Evolutionary conservation across 495 filamentous ascomycete genomes (phyloP).

Genomic region (Neurospora terricola): DNA sequence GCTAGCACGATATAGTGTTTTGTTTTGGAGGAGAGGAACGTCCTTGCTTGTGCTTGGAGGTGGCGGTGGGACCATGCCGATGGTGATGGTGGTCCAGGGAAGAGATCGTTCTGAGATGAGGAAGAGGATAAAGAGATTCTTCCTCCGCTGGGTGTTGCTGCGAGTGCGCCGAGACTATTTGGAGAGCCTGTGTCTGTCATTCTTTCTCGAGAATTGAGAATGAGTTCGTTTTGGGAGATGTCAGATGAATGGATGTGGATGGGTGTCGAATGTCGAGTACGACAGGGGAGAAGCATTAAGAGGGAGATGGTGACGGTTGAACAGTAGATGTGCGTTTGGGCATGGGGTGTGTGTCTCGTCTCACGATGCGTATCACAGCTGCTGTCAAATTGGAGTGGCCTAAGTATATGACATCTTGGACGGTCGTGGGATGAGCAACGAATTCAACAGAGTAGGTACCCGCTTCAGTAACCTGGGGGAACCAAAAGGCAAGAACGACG

Average conservation of each 20-base stretch:
- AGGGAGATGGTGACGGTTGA: neutral
- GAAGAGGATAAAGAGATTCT: neutral
- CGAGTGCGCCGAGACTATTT: neutral
- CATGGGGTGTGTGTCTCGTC: neutral
- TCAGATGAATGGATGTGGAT: neutral
- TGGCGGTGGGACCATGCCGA: neutral
- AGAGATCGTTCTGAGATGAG: neutral
- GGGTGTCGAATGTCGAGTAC: neutral
- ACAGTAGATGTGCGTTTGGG: neutral
- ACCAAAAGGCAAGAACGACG: neutral
- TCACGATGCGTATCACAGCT: neutral
- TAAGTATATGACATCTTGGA: neutral
- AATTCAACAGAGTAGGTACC: neutral
- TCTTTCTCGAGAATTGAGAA: neutral
- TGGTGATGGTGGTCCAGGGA: neutral
- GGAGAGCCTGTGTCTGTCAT: neutral
- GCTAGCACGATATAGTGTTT: slow-evolving; percentile 49
- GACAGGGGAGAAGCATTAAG: neutral
- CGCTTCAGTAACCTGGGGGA: neutral
- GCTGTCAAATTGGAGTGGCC: neutral
- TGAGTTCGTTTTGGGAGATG: neutral
- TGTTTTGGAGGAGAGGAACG: slow-evolving; percentile 41
- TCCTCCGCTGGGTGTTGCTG: neutral
- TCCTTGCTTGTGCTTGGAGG: slow-evolving; percentile 2
- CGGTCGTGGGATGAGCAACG: neutral